Evolutionary conservation across 2,329 filamentous ascomycete genomes (phyloP).

Genomic region (Paecilomyces variotii): DNA sequence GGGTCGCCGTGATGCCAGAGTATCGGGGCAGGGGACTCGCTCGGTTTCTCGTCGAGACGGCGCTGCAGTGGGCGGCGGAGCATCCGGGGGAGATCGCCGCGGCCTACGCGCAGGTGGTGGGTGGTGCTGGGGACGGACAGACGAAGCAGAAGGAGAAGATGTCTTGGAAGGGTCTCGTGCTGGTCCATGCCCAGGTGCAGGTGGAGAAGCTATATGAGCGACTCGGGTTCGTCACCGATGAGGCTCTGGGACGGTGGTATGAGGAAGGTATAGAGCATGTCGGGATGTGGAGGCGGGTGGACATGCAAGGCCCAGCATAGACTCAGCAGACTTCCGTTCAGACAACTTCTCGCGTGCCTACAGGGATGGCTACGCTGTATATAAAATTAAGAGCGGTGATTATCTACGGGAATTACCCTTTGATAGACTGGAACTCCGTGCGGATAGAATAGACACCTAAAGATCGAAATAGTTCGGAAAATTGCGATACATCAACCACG

Average conservation of each 20-base stretch:
- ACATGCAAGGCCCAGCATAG: constrained; percentile 5
- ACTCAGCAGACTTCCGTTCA: background rate
- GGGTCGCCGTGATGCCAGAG: constrained; percentile 60
- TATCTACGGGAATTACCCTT: background rate
- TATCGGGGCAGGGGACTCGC: constrained; percentile 61
- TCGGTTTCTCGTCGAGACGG: constrained; percentile 57
- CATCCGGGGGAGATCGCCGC: constrained; percentile 47
- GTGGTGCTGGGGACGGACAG: constrained; percentile 32
- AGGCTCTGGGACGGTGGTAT: constrained; percentile 65
- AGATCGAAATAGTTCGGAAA: background rate
- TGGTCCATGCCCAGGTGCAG: constrained; percentile 68
- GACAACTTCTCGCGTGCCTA: background rate
- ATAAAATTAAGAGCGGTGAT: background rate
- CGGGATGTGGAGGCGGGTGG: constrained; percentile 64
- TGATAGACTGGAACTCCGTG: background rate
- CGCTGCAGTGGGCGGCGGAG: constrained; percentile 57
- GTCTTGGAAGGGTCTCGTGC: constrained; percentile 64
- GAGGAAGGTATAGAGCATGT: constrained; percentile 82
- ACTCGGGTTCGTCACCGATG: constrained; percentile 67
- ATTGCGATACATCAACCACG: background rate
- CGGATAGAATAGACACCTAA: background rate
- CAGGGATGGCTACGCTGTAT: background rate
- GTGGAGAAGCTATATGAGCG: constrained; percentile 59
- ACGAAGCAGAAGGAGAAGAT: constrained; percentile 31
- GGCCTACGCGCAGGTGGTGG: constrained; percentile 8